These are phyloP conservation scores for Mercurialis annua DNA, from an alignment of 345 rosid genomes.

Conservation along the genomic window DNA sequence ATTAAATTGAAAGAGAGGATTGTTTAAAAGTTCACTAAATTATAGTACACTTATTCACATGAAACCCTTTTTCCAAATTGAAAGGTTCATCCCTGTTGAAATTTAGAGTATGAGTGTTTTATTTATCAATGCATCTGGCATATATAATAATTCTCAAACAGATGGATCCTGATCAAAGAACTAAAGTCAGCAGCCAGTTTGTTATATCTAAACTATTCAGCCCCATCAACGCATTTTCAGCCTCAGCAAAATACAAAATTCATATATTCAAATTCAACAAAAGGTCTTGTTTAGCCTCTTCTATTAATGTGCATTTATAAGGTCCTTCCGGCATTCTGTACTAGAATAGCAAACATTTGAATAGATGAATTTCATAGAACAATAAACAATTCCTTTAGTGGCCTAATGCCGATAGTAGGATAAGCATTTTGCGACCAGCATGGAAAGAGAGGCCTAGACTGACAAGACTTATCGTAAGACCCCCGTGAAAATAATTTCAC, in stretches of 20 bases:
- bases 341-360: no score
- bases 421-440: not conserved
- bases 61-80: not conserved
- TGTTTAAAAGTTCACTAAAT: not conserved
- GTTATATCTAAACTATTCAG: not conserved
- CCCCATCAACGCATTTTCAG: no score
- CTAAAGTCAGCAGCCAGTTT: not conserved
- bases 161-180: not conserved
- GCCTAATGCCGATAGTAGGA: not conserved
- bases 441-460: not conserved
- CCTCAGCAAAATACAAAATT: not conserved
- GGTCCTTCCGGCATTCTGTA: no score
- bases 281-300: not conserved
- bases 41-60: not conserved
- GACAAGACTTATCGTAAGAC: conserved; percentile 7
- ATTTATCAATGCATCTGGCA: not conserved
- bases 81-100: not conserved
- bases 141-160: not conserved
- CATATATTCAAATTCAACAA: not conserved
- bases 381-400: no score
- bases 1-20: not conserved
- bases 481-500: conserved; percentile 2
- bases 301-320: no score
- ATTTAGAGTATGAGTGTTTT: not conserved
- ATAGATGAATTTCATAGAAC: no score